Evolutionary conservation across 495 filamentous ascomycete species (phyloP), one percentile per base, ranked within the genome.

Genomic region (Xylaria intraflava): DNA sequence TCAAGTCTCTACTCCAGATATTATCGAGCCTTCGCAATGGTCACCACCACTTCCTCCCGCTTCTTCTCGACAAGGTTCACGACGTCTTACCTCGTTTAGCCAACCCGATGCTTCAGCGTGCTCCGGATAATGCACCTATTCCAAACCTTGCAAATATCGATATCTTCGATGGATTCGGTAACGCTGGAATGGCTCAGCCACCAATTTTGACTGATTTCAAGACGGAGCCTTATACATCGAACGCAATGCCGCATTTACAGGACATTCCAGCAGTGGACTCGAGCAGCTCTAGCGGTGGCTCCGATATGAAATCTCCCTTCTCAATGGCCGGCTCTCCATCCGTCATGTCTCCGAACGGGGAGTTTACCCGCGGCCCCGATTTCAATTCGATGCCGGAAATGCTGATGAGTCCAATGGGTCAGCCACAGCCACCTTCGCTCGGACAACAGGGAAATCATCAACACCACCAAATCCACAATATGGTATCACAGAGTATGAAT

Each of bases 21-120:
- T 74, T 91, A 5, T 81, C 83, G 1, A 69, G 75, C 9, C 76
- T 91, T 31, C 85, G 85, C n/a, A 82, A 78, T 23, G 88, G 87
- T 6, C 75, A 88, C 29, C 71, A 79, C 44, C 80, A 83, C 43
- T 90, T 85, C 65, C 73, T 90, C 10, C 87, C 85, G 0, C 72
- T 89, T 8, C 72, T 93, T 0, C 63, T 89, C 24, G 74, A 77
- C 59, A 90, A 88, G 58, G 80, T 89, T 24, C 74, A 82, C 44
- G 83, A 87, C 24, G 76, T 79, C 16, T 70, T 90, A 6, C 84
- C 86, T 5, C 72, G 70, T 2, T 75, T 86, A 43, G 69, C 76
- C 8, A 75, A 72, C 39, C 75, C 80, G 0, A 76, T 83, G 63
- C 72, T 82, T 4, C 72, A 75, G 58, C 72, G 75, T 39, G 76